Base-by-base conservation (phyloP, 2,329 filamentous ascomycete species). In the Pseudocercospora cruenta region DNA sequence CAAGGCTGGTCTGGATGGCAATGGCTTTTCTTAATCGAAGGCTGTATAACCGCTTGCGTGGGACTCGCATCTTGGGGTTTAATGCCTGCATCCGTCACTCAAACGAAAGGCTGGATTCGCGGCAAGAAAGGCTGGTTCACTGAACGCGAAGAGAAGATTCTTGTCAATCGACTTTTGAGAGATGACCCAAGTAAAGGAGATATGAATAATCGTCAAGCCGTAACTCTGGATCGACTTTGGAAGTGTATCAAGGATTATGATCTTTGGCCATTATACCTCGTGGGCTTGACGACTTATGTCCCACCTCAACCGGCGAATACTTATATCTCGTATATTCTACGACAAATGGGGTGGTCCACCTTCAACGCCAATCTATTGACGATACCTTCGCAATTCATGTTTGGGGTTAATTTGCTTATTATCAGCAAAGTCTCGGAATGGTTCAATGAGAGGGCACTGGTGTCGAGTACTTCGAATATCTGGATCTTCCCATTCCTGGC, bases 61-160 rank as follows among this genome's bases (percentile, higher is more conserved):
- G 75, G 75, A 0, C 63, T 78, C 22, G 60, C 71, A 1, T 75
- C 74, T 7, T 76, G 70, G 66, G 75, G 76, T 14, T 78, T 81
- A 24, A 73, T 82, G 54, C 80, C 80, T 0, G 76, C 80, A 2
- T 80, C 88, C 0, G 90, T 90, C 0, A 89, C 87, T 0, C 83
- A 88, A 58, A 92, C 90, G 16, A 65, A 72, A 76, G 83, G 85
- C 31, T 76, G 82, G 55, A 82, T 91, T 67, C 87, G 85, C 90
- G 89, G 89, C 90, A 90, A 75, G 86, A 84, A 31, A 87, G 86
- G 85, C 21, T 71, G 69, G 68, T 71, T 71, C 22, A 82, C 80
- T 1, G 89, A 90, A 73, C 82, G 82, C 1, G 87, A 92, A 73
- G 89, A 91, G 72, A 85, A 86, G 65, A 90, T 90, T 70, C 83